Evolutionary conservation across 1,284 basidiomycete species (phyloP).

Genomic region (Sporisorium reilianum): DNA sequence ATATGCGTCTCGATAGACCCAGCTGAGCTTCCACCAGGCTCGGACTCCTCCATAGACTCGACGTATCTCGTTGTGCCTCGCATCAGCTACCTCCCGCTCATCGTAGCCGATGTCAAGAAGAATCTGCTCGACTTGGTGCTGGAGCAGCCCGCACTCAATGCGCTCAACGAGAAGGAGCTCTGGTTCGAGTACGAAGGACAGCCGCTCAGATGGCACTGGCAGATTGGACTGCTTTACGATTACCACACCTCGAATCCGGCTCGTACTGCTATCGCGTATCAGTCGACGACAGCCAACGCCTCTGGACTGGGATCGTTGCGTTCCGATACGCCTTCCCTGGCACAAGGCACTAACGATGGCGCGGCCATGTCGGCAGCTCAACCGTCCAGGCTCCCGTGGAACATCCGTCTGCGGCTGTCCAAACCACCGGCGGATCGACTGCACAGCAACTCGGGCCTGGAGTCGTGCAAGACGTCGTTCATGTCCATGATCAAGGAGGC

Average conservation of each 20-base stretch:
- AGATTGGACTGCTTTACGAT: constrained; percentile 62
- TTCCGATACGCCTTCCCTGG: constrained; percentile 1
- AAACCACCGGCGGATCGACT: constrained; percentile 57
- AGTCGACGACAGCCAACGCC: constrained; percentile 5
- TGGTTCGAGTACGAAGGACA: constrained; percentile 61
- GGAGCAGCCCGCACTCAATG: constrained; percentile 33
- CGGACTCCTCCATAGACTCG: constrained; percentile 39
- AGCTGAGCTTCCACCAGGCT: constrained; percentile 41
- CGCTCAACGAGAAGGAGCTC: constrained; percentile 49
- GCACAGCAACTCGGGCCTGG: constrained; percentile 46
- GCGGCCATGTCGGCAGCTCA: background rate
- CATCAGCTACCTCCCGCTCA: constrained; percentile 58
- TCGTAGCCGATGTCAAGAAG: constrained; percentile 49
- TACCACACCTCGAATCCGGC: constrained; percentile 54
- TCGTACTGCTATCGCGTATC: constrained; percentile 26
- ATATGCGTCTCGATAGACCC: constrained; percentile 49
- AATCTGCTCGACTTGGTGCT: constrained; percentile 52
- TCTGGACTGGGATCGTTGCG: constrained; percentile 28
- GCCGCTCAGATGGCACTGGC: constrained; percentile 65
- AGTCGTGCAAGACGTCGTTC: constrained; percentile 55
- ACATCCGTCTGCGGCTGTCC: constrained; percentile 48
- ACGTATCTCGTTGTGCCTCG: constrained; percentile 57
- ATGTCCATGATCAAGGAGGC: constrained; percentile 66
- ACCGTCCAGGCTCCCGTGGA: constrained; percentile 45
- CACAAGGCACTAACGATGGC: background rate